Evolutionary conservation across 2,329 filamentous ascomycete species (phyloP).

Genomic region (Nakataea oryzae): DNA sequence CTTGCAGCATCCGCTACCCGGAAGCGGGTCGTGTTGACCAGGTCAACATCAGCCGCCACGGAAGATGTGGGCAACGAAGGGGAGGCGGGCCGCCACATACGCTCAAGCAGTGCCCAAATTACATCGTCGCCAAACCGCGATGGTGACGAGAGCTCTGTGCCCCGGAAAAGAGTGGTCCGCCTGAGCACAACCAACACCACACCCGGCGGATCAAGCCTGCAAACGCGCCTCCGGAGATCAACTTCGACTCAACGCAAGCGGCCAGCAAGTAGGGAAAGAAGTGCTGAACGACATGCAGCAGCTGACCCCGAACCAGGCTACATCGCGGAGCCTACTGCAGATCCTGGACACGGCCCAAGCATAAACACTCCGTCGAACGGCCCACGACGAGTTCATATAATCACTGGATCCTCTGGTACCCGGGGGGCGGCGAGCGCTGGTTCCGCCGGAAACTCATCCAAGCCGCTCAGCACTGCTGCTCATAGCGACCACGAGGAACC

Average conservation of each 20-base stretch:
- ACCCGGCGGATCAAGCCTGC: conserved; percentile 20
- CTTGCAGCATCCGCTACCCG: conserved; percentile 35
- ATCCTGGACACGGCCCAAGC: conserved; percentile 17
- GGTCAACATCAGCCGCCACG: conserved; percentile 28
- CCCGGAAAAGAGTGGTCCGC: conserved; percentile 45
- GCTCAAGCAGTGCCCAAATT: conserved; percentile 36
- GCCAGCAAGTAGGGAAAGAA: conserved; percentile 15
- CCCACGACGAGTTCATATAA: conserved; percentile 44
- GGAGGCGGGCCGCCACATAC: conserved; percentile 23
- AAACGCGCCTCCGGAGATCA: conserved; percentile 40
- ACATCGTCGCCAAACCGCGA: conserved; percentile 33
- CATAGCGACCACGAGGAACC: conserved; percentile 35
- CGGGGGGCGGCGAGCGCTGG: conserved; percentile 20
- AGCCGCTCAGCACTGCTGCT: conserved; percentile 19
- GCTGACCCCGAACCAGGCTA: neutral
- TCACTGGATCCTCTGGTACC: conserved; percentile 38
- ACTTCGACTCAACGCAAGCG: conserved; percentile 14
- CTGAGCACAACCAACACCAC: conserved; percentile 33
- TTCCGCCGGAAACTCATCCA: conserved; percentile 24
- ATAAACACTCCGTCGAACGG: conserved; percentile 44
- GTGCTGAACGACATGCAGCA: conserved; percentile 18
- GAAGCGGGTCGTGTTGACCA: conserved; percentile 37
- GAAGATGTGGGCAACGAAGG: conserved; percentile 24
- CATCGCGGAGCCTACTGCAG: conserved; percentile 2
- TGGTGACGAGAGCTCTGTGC: conserved; percentile 38